Evolutionary conservation across 75 land plant genomes (phyloP), one percentile per base, ranked within the genome.

Genomic region (Chamaecyparis obtusa): DNA sequence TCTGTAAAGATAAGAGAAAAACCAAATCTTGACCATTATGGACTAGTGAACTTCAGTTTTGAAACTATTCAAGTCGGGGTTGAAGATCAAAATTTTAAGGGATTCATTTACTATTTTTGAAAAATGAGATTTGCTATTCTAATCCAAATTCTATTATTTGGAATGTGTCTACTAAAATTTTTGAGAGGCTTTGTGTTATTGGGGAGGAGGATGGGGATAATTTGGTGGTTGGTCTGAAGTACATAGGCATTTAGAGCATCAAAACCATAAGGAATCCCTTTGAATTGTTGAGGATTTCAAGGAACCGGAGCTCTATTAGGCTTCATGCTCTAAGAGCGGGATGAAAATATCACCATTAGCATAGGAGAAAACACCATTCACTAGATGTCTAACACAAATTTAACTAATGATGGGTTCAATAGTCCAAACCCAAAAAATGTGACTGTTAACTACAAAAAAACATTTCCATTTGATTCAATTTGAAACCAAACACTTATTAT

Each of bases 181-280:
- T 51, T 24, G 35, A 55, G 85, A 48, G 60, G 35, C 35, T 49
- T 1, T 54, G 85, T 48, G 27, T 49, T 84, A 21, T 33, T 83
- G 44, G 44, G 49, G 32, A 83, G 49, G 55, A 48, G 30, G 44
- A 82, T 84, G 64, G 85, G 8, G 60, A 39, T 35, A 24, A 32
- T 32, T 33, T 84, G 60, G 85, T 84, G 33, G 39, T 84, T 37
- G 85, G 85, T 84, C 14, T 84, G 85, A 35, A 55, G 64, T 64
- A 84, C 85, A 84, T 60, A 35, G 85, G 85, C 36, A 54, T 84
- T 55, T 39, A 3, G 60, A 32, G 19, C 39, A 84, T 30, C 8
- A 32, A 32, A 16, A 17, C 19, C 2, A 32, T 1, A 24, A 11
- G 75, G 35, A 84, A 55, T 55, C 30, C 64, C 36, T 55, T 84